These are phyloP conservation scores for Teunomyces aglyptinius DNA, from an alignment of 805 yeast genomes.

Conservation along the genomic window DNA sequence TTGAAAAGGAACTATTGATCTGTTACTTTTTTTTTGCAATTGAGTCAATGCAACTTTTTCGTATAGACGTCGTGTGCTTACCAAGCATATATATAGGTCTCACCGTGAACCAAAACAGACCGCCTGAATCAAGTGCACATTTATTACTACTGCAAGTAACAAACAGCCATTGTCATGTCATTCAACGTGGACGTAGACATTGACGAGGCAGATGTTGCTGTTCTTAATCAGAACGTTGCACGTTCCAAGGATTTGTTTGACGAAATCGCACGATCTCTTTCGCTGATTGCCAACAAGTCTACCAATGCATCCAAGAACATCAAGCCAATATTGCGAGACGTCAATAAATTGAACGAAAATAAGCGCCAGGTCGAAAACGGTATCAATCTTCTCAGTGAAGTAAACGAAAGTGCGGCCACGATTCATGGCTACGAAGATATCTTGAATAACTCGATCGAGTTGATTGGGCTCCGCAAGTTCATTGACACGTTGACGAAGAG, in stretches of 20 bases:
- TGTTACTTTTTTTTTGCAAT: no score
- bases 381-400: conserved; percentile 50
- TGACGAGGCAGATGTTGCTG: conserved; percentile 82
- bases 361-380: conserved; percentile 59
- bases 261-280: conserved; percentile 55
- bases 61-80: no score
- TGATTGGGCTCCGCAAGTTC: conserved; percentile 39
- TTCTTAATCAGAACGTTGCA: conserved; percentile 69
- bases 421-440: conserved; percentile 42
- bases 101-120: not conserved
- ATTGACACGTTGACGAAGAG: conserved; percentile 35
- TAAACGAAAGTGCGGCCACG: conserved; percentile 46
- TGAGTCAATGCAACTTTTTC: no score
- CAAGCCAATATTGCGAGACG: conserved; percentile 67
- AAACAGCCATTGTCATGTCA: conserved; percentile 8
- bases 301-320: conserved; percentile 59
- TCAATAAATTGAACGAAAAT: conserved; percentile 53
- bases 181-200: conserved; percentile 47
- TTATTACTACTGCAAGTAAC: not conserved
- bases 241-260: conserved; percentile 56
- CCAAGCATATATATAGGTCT: no score
- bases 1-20: not conserved
- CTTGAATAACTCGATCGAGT: conserved; percentile 32
- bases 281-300: conserved; percentile 51
- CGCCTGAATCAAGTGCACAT: not conserved